Evolutionary conservation across 805 yeast genomes (phyloP), one percentile per base, ranked within the genome.

Genomic region (Cyberlindnera xylosilytica): DNA sequence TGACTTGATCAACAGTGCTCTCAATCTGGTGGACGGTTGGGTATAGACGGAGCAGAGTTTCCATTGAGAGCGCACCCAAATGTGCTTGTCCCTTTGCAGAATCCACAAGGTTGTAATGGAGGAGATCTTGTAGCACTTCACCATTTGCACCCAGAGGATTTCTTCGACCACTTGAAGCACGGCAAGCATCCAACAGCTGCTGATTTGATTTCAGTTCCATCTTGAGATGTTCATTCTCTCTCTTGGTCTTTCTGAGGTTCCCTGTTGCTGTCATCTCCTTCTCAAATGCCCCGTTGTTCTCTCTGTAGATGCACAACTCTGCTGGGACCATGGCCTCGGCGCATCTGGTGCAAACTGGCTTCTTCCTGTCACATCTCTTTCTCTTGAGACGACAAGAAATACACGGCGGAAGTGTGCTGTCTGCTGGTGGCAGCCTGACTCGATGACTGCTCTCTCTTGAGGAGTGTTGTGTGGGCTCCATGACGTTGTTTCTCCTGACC

Each of bases 261-360:
- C n/a, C n/a, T 8, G 37, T 9, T 9, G 2, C 6, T 13, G 16
- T 4, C 5, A 41, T 12, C 26, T 24, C 40, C 12, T 26, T 23
- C 6, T 37, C 45, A 22, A 18, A 26, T 12, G 24, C 34, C 3
- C 33, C 32, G 36, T 18, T 30, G 36, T 20, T 29, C 24, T 34
- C 42, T 13, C 46, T 27, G 32, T 42, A 42, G 24, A 38, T 26
- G 33, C 46, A 42, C 33, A 42, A 36, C 23, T 34, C 42, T 10
- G 4, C 18, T 12, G 46, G 46, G 6, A 43, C 40, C 16, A 38
- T 42, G 15, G 39, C 31, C 37, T 43, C 42, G 16, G 34, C 34
- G 30, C 46, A 43, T 3, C 46, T 36, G 4, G 42, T 10, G 32
- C 46, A 43, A n/a, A 35, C 22, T 12, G 46, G 46, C 35, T 18